Evolutionary conservation across 305 asterid genomes (phyloP), one percentile per base, ranked within the genome.

Genomic region (Solanum chacoense): DNA sequence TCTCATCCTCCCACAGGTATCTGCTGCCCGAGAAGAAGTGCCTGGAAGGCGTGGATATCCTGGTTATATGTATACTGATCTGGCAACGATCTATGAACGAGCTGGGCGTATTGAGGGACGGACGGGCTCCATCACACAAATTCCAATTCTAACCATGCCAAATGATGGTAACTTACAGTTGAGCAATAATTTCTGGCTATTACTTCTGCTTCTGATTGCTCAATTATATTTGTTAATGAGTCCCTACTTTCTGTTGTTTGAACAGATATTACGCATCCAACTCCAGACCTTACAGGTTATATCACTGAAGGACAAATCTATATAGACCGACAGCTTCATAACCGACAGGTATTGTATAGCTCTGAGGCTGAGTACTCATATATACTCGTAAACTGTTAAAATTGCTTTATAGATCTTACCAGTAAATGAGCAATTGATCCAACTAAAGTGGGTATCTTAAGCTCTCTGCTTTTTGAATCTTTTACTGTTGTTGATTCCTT

Each of bases 201-300:
- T 42, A 22, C 72, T 86, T 89, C 63, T 59, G 9, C 86, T 83
- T 14, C 74, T 65, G 80, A 40, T 37, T 89, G 88, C 35, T 26
- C 65, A 55, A 45, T 65, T 24, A 69, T 83, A 34, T 40, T 84
- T 84, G 67, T 76, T 85, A 63, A 71, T 81, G 87, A 87, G 90
- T 87, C 7, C 88, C 79, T 90, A 89, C 63, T 11, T 72, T 67
- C 77, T 90, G 88, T 88, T 76, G 76, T 87, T 90, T 93, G 93
- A 88, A 29, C 98, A 97, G 99, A 97, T 93, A 97, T 97, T 86
- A 97, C 99, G 24, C 99, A 97, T 93, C 99, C 99, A 77, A 97
- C 99, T 84, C 99, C 99, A 79, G 99, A 97, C 96, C 98, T 97
- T 88, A 97, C 99, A 4, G 99, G 99, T 85, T 97, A 97, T 89